Evolutionary conservation across 208 protist genomes (phyloP).

Genomic region (Leishmania guyanensis): DNA sequence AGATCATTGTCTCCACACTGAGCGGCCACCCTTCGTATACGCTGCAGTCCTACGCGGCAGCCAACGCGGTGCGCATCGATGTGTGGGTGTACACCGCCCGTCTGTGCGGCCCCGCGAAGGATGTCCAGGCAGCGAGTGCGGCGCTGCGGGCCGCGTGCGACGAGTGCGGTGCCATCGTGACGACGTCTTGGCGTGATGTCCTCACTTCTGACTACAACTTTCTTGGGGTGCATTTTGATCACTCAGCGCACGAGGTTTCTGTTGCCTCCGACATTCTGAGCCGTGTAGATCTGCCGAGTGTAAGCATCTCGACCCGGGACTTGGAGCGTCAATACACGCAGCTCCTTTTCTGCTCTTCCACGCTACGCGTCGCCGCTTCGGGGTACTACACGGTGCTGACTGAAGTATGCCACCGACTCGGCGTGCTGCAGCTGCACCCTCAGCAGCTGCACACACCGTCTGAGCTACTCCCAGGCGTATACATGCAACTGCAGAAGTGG

Average conservation of each 20-base stretch:
- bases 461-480: slow-evolving; percentile 2
- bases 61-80: slow-evolving; percentile 3
- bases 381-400: slow-evolving; percentile 12
- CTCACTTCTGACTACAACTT: slow-evolving; percentile 5
- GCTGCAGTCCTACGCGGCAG: neutral
- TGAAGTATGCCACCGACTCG: slow-evolving; percentile 4
- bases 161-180: slow-evolving; percentile 6
- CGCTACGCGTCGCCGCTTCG: slow-evolving; percentile 5
- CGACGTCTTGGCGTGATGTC: neutral
- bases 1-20: slow-evolving; percentile 13
- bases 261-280: slow-evolving; percentile 3
- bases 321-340: slow-evolving; percentile 27
- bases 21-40: slow-evolving; percentile 8
- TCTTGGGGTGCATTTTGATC: slow-evolving; percentile 17
- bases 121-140: neutral
- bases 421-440: neutral
- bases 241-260: slow-evolving; percentile 10
- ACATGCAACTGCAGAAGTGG: slow-evolving; percentile 15
- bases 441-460: neutral
- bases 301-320: slow-evolving; percentile 13
- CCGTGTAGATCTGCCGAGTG: slow-evolving; percentile 2
- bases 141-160: slow-evolving; percentile 10
- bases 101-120: slow-evolving; percentile 5
- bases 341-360: slow-evolving; percentile 18
- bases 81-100: slow-evolving; percentile 23